Percentiles rank a stretch among this genome's conserved stretches.
phyloP scores from a whole-genome alignment of 768 basidiomycete species.

The Porphyrellus cyaneotinctus region DNA sequence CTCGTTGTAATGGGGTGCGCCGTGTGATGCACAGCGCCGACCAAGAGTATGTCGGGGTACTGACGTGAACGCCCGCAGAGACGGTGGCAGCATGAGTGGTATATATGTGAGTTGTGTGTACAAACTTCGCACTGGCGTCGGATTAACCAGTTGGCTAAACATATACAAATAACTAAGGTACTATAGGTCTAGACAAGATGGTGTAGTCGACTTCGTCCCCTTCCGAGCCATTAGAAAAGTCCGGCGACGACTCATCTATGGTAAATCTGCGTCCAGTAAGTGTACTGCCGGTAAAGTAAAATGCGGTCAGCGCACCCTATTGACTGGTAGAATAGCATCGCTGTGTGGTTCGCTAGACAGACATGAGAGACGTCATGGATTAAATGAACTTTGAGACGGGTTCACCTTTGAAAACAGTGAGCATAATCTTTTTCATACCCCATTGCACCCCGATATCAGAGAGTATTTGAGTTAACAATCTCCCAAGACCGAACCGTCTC shows the following conservation, averaged over 20 bases:
- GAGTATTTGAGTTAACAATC: conserved; percentile 46
- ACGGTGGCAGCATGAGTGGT: conserved; percentile 43
- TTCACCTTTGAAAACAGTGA: conserved; percentile 73
- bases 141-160: conserved; percentile 12
- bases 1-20: conserved; percentile 82
- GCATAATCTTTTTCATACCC: conserved; percentile 64
- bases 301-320: conserved; percentile 43
- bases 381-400: background rate
- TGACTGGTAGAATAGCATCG: conserved; percentile 49
- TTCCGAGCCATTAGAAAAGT: conserved; percentile 28
- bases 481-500: conserved; percentile 58
- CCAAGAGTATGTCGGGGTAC: conserved; percentile 21
- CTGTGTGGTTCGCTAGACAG: conserved; percentile 41
- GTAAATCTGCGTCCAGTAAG: conserved; percentile 42
- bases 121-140: no score
- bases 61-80: conserved; percentile 38
- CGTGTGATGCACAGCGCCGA: conserved; percentile 65
- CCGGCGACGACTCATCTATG: conserved; percentile 52
- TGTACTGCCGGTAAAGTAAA: background rate
- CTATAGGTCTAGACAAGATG: conserved; percentile 35
- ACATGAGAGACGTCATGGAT: conserved; percentile 5
- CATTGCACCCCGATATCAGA: conserved; percentile 46
- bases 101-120: background rate
- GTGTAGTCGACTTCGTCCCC: conserved; percentile 37
- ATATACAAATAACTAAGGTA: conserved; percentile 17